Percentiles rank a stretch among this genome's conserved stretches.
Conservation (phyloP, 2,329 filamentous ascomycete species). For the Trichoderma pleuroti region DNA sequence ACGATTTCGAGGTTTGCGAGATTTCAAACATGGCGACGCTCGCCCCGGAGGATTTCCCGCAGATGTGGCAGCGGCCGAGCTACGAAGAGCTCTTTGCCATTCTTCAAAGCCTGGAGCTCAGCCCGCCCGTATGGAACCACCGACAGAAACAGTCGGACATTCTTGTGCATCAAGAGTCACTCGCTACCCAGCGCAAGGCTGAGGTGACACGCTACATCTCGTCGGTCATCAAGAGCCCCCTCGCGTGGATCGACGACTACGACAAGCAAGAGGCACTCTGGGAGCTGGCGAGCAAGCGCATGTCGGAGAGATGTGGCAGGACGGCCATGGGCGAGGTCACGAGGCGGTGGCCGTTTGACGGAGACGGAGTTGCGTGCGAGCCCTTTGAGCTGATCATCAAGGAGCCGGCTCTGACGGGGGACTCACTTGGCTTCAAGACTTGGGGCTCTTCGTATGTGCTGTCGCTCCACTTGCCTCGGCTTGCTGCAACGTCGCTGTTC, state of each 20-base stretch:
- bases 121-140: conserved; percentile 65
- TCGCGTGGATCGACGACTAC: conserved; percentile 67
- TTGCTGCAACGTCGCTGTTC: conserved; percentile 44
- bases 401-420: conserved; percentile 83
- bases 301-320: conserved; percentile 83
- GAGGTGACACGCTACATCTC: conserved; percentile 65
- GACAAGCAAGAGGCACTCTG: conserved; percentile 66
- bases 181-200: conserved; percentile 40
- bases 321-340: conserved; percentile 56
- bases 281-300: conserved; percentile 72
- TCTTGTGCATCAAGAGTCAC: conserved; percentile 40
- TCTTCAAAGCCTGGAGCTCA: conserved; percentile 63
- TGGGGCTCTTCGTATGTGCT: conserved; percentile 91
- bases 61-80: conserved; percentile 72
- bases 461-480: conserved; percentile 62
- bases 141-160: conserved; percentile 40
- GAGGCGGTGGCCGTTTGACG: conserved; percentile 50
- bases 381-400: conserved; percentile 67
- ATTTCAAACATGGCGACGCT: conserved; percentile 28
- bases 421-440: conserved; percentile 88
- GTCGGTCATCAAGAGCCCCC: conserved; percentile 61
- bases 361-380: conserved; percentile 29
- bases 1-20: not conserved
- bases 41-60: conserved; percentile 64
- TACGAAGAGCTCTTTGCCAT: conserved; percentile 60